Percentiles rank a stretch among this genome's conserved stretches.
These are phyloP conservation scores for Taphrina deformans DNA, from an alignment of 1,139 yeast species.

Conservation along the genomic window DNA sequence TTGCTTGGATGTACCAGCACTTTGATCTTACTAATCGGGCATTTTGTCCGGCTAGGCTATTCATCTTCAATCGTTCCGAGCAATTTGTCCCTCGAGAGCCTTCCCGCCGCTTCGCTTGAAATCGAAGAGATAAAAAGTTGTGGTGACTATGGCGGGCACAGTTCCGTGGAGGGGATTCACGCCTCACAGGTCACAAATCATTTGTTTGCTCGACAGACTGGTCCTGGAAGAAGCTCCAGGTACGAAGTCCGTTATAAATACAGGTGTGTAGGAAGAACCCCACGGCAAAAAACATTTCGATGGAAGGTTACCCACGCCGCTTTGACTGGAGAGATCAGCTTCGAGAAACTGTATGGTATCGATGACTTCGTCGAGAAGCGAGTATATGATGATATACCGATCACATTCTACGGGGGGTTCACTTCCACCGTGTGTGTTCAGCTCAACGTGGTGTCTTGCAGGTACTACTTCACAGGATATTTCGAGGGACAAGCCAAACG, in stretches of 20 bases:
- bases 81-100: too few species aligned
- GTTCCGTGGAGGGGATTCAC: too few species aligned
- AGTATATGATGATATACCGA: not conserved
- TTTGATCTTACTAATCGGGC: too few species aligned
- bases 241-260: not conserved
- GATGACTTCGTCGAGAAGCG: not conserved
- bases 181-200: too few species aligned
- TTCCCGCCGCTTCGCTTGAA: too few species aligned
- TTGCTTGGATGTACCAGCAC: too few species aligned
- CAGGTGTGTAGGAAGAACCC: not conserved
- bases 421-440: not conserved
- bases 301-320: not conserved
- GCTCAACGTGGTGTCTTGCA: not conserved
- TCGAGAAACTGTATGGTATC: not conserved
- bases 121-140: too few species aligned
- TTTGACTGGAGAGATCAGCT: not conserved
- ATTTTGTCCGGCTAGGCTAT: too few species aligned
- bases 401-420: not conserved
- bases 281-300: not conserved
- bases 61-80: too few species aligned
- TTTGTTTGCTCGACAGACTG: not conserved
- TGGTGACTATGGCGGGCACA: too few species aligned
- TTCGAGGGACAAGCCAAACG: not conserved
- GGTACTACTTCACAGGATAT: not conserved
- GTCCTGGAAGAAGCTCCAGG: not conserved